These are phyloP conservation scores for Ogataea neopini DNA, from an alignment of 805 yeast genomes.

Conservation along the genomic window DNA sequence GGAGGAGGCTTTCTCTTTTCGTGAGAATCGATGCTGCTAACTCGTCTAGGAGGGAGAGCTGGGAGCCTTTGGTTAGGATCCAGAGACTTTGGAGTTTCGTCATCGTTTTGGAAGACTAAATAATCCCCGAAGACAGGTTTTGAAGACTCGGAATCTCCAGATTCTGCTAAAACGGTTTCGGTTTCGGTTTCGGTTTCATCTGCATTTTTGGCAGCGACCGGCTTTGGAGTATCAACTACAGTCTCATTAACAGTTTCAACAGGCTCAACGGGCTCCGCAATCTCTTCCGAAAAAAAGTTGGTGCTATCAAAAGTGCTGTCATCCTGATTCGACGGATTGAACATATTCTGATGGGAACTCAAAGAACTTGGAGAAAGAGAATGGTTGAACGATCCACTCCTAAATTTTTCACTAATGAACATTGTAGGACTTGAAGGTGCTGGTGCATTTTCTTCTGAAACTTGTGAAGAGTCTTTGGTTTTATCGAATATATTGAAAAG, in stretches of 20 bases:
- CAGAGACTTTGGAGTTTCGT: background rate
- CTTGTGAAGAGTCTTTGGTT: background rate
- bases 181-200: background rate
- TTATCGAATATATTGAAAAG: slow-evolving; percentile 7
- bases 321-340: background rate
- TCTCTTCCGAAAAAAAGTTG: background rate
- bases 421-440: slow-evolving; percentile 27
- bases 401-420: slow-evolving; percentile 29
- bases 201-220: background rate
- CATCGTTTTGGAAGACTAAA: background rate
- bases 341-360: background rate
- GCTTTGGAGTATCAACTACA: background rate
- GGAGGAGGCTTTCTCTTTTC: slow-evolving; percentile 19
- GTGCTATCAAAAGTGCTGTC: background rate
- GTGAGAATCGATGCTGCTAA: background rate
- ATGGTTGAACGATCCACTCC: slow-evolving; percentile 11
- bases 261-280: no score
- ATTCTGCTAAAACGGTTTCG: no score
- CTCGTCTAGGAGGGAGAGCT: background rate
- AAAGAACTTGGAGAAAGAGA: slow-evolving; percentile 4
- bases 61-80: background rate
- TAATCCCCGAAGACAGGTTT: background rate
- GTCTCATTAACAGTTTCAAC: background rate
- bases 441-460: slow-evolving; percentile 4
- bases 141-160: background rate